Evolutionary conservation across 2,329 filamentous ascomycete genomes (phyloP).

Genomic region (Cytospora schulzeri): DNA sequence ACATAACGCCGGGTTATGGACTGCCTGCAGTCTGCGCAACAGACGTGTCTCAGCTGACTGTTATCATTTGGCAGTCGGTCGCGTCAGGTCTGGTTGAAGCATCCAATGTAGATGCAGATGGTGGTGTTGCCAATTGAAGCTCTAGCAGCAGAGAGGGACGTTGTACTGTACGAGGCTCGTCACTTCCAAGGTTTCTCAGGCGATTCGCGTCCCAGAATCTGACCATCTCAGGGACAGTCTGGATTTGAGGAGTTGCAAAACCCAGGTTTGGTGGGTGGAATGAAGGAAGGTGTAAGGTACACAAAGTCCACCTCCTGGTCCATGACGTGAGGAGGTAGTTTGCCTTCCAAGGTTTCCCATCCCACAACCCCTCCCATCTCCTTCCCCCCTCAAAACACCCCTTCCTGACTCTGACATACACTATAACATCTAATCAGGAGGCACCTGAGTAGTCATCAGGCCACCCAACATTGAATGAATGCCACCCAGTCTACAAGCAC

Average conservation of each 20-base stretch:
- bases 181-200: not conserved
- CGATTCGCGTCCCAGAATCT: not conserved
- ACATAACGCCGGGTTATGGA: conserved; percentile 19
- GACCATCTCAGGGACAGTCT: not conserved
- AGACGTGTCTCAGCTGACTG: conserved; percentile 6
- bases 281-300: not conserved
- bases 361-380: not conserved
- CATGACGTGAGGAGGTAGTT: not conserved
- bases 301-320: not conserved
- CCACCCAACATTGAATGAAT: not conserved
- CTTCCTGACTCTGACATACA: not conserved
- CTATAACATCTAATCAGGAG: not conserved
- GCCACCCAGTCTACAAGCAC: not conserved
- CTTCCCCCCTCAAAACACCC: not conserved
- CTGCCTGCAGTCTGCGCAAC: conserved; percentile 19
- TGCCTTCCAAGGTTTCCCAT: not conserved
- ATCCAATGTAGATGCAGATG: not conserved
- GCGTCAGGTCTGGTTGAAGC: not conserved
- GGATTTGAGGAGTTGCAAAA: not conserved
- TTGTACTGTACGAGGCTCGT: not conserved
- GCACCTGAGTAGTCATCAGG: not conserved
- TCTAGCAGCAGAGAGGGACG: not conserved
- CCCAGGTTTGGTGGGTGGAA: not conserved
- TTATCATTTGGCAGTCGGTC: conserved; percentile 13
- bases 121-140: not conserved